A percentile compares a stretch with the other conserved stretches of the same genome.
phyloP scores from a whole-genome alignment of 805 yeast species.

The Myxozyma vanderwaltii region DNA sequence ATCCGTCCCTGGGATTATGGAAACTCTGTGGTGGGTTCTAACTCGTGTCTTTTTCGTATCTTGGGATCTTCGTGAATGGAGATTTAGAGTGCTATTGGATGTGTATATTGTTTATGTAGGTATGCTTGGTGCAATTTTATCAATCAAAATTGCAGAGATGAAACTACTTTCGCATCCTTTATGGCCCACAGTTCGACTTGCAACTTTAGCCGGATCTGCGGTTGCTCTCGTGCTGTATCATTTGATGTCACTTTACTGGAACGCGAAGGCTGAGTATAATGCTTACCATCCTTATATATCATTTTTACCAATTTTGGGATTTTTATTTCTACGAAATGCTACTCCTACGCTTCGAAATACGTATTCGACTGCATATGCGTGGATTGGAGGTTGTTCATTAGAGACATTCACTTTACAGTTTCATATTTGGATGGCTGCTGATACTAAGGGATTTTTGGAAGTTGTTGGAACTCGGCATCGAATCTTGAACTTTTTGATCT shows the following conservation, averaged over 20 bases:
- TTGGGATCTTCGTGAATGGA: constrained; percentile 37
- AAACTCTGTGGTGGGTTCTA: constrained; percentile 29
- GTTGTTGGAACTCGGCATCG: constrained; percentile 18
- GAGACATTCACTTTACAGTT: constrained; percentile 38
- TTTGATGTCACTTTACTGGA: constrained; percentile 15
- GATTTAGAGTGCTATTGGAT: constrained; percentile 36
- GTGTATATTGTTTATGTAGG: constrained; percentile 36
- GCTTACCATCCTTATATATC: constrained; percentile 31
- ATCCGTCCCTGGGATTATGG: constrained; percentile 31
- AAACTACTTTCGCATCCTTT: constrained; percentile 16
- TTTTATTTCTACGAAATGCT: constrained; percentile 32
- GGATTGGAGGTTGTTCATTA: constrained; percentile 36
- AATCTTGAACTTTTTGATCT: constrained; percentile 15
- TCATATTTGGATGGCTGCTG: constrained; percentile 38
- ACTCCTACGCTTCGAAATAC: constrained; percentile 26
- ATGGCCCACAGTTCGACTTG: constrained; percentile 29
- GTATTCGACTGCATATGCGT: constrained; percentile 35
- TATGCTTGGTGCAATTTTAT: constrained; percentile 35
- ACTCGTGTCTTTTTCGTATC: constrained; percentile 32
- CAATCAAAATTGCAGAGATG: constrained; percentile 29
- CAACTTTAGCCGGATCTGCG: constrained; percentile 20
- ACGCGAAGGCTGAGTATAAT: constrained; percentile 29
- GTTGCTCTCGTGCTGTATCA: constrained; percentile 22
- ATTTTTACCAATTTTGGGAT: constrained; percentile 32
- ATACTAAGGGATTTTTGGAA: constrained; percentile 32